phyloP scores from a whole-genome alignment of 2,329 filamentous ascomycete species.

The Fusarium annulatum region DNA sequence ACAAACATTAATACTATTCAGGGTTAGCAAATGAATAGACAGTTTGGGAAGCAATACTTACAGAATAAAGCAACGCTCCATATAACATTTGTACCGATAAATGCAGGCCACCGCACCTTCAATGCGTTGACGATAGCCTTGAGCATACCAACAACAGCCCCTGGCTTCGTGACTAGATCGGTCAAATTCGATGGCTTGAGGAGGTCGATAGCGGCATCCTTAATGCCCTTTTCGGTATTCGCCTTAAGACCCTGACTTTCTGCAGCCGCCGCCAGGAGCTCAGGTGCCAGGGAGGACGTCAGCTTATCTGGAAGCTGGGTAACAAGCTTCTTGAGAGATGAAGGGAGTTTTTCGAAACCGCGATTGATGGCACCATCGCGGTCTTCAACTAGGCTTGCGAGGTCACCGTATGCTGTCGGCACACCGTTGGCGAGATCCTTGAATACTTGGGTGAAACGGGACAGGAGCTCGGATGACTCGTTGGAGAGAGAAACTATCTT shows the following conservation, averaged over 20 bases:
- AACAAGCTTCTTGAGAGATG: conserved; percentile 86
- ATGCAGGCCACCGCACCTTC: conserved; percentile 87
- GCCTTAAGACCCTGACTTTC: conserved; percentile 75
- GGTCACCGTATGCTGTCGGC: conserved; percentile 91
- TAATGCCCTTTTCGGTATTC: conserved; percentile 66
- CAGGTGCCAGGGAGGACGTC: conserved; percentile 79
- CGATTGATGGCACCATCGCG: conserved; percentile 69
- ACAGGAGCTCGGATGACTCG: conserved; percentile 84
- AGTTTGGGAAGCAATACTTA: conserved; percentile 59
- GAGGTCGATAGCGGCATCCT: conserved; percentile 73
- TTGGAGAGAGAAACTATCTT: conserved; percentile 85
- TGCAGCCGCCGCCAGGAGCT: conserved; percentile 81
- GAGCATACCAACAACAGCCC: conserved; percentile 85
- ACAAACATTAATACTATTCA: conserved; percentile 84
- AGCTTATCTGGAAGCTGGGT: conserved; percentile 86
- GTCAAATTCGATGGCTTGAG: conserved; percentile 78
- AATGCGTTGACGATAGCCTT: conserved; percentile 91
- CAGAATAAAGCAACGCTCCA: conserved; percentile 90
- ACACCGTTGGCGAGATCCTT: conserved; percentile 93
- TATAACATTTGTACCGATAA: conserved; percentile 90
- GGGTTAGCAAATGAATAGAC: not conserved
- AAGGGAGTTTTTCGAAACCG: conserved; percentile 75
- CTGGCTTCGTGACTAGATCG: conserved; percentile 84
- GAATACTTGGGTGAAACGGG: conserved; percentile 88
- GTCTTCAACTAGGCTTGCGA: conserved; percentile 72